Evolutionary conservation across 2,329 filamentous ascomycete species (phyloP).

Genomic region (Beauveria rudraprayagi): DNA sequence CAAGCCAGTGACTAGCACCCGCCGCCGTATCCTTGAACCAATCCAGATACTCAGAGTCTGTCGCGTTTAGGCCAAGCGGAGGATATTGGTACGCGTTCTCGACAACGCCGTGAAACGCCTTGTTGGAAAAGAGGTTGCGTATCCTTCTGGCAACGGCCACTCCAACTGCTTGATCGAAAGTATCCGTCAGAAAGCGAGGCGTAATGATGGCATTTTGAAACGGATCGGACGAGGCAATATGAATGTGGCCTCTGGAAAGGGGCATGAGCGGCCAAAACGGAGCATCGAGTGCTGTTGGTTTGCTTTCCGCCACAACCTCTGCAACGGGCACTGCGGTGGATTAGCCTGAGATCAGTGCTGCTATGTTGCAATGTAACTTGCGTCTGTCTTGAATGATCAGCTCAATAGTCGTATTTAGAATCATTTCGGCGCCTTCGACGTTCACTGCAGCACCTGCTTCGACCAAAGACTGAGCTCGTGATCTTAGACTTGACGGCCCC

Average conservation of each 20-base stretch:
- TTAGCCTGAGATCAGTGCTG: not conserved
- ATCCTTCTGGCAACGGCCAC: constrained; percentile 13
- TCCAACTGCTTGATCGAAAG: constrained; percentile 17
- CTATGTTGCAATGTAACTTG: not conserved
- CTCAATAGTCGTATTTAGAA: constrained; percentile 17
- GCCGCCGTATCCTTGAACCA: constrained; percentile 12
- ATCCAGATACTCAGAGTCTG: constrained; percentile 15
- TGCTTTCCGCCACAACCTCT: constrained; percentile 15
- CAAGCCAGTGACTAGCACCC: constrained; percentile 19
- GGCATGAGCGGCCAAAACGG: constrained; percentile 19
- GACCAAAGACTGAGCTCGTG: constrained; percentile 16
- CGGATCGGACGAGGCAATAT: constrained; percentile 16
- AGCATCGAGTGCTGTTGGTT: constrained; percentile 12
- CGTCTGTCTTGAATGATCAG: constrained; percentile 13
- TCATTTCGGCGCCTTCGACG: constrained; percentile 13
- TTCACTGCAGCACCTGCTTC: constrained; percentile 16
- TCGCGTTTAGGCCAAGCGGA: constrained; percentile 14
- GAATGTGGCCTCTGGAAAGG: constrained; percentile 18
- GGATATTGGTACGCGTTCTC: constrained; percentile 16
- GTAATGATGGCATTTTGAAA: constrained; percentile 16
- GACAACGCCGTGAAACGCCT: constrained; percentile 14
- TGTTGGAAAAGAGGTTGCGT: constrained; percentile 14
- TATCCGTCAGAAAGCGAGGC: constrained; percentile 17
- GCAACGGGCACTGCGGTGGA: constrained; percentile 14
- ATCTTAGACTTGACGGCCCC: constrained; percentile 2